A percentile compares a stretch with the other conserved stretches of the same genome.
Conservation (phyloP, 306 rosid species). For the Ceratonia siliqua region DNA sequence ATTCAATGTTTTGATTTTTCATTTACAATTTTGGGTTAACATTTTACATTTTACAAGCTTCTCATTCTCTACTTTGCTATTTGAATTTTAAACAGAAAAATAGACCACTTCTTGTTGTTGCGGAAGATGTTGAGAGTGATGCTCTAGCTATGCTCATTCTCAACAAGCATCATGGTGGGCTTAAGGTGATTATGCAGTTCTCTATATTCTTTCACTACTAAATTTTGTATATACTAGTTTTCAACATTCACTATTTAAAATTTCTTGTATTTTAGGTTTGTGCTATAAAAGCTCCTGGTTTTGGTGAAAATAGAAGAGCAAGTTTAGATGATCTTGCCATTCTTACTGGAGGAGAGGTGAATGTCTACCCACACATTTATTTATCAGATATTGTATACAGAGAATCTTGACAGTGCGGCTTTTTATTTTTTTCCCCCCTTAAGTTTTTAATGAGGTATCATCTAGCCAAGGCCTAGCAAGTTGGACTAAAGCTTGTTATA, state of each 20-base stretch:
- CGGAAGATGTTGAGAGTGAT: slow-evolving; percentile 95
- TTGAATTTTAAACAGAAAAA: slow-evolving; percentile 53
- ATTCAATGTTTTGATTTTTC: slow-evolving; percentile 23
- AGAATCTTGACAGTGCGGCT: not conserved
- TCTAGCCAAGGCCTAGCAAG: slow-evolving; percentile 4
- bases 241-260: slow-evolving; percentile 27
- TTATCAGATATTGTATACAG: slow-evolving; percentile 1
- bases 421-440: not conserved
- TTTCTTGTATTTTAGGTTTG: slow-evolving; percentile 69
- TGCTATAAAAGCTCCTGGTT: slow-evolving; percentile 98
- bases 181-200: slow-evolving; percentile 62
- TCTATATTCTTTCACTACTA: not conserved
- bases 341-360: slow-evolving; percentile 95
- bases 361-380: slow-evolving; percentile 16
- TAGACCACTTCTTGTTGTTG: slow-evolving; percentile 87
- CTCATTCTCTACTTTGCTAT: slow-evolving; percentile 33
- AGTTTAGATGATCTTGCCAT: slow-evolving; percentile 83
- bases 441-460: not conserved
- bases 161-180: slow-evolving; percentile 91
- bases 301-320: slow-evolving; percentile 89
- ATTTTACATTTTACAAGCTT: not conserved
- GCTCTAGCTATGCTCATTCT: slow-evolving; percentile 90
- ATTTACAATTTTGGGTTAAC: slow-evolving; percentile 23
- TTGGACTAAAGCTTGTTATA: slow-evolving; percentile 13
- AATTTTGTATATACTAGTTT: slow-evolving; percentile 26